Base-by-base conservation (phyloP, 169 alveolate species). In the Cryptosporidium felis region DNA sequence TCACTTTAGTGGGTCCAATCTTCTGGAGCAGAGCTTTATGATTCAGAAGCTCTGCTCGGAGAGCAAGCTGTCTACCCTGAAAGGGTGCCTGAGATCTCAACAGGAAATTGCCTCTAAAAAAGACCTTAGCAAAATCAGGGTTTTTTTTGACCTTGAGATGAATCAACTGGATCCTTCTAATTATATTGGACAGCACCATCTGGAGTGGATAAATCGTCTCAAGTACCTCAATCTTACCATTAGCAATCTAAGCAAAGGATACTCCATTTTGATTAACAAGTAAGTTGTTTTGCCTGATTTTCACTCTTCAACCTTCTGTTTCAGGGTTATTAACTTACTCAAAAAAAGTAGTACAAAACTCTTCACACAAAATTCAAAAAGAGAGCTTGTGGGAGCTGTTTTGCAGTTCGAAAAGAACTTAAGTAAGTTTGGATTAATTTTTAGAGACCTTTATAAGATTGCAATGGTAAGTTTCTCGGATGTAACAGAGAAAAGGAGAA, bases 1-100 rank as follows among this genome's bases (percentile, higher is more conserved):
- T 18, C 85, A 74, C 23, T 74, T 74, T 32, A 74, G 85, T 74
- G 85, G 85, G 12, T 49, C 85, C 0, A 74, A 74, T 53, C 12
- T 34, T 6, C 45, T 56, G 2, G 81, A 65, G 32, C 81, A 65
- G 18, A 32, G 32, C 6, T 65, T 44, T 30, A 44, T 65, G 62
- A 45, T 65, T 3, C 59, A 65, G 1, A 65, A 47, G 26, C 23
- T 65, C n/a, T 65, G 81, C 23, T n/a, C 16, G 18, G 60, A 21
- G 16, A 49, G 38, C 16, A 10, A 56, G 32, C n/a, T 5, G 5
- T 9, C 42, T 28, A 10, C 26, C 44, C n/a, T 10, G 14, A 56
- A 36, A 5, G 81, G 49, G 10, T 65, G 81, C n/a, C 81, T 62
- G 14, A 38, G 32, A 5, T 18, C 12, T 32, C 18, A 46, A 8